phyloP scores from a whole-genome alignment of 2,329 filamentous ascomycete species.

The Apiospora kogelbergensis region DNA sequence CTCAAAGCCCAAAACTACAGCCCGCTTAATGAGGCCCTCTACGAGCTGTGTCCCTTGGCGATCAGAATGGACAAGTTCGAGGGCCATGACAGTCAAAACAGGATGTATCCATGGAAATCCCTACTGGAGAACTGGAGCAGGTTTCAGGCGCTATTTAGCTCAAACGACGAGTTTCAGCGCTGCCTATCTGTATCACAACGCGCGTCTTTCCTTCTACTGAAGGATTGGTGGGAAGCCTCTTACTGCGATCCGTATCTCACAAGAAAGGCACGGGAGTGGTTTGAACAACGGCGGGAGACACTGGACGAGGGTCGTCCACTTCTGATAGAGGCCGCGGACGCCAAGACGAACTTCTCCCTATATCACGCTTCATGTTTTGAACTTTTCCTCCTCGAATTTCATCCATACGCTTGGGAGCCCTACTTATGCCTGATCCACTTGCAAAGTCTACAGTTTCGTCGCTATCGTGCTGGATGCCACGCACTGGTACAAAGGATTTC shows the following conservation, averaged over 20 bases:
- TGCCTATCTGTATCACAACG: background rate
- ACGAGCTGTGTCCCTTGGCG: background rate
- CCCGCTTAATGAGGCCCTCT: background rate
- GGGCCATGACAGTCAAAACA: background rate
- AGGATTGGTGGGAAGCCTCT: background rate
- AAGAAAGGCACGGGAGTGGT: background rate
- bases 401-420: background rate
- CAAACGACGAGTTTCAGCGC: background rate
- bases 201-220: background rate
- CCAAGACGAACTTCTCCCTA: background rate
- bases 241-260: background rate
- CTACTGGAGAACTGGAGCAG: background rate
- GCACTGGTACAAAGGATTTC: background rate
- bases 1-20: background rate
- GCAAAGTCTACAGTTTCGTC: background rate
- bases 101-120: background rate
- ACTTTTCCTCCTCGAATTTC: background rate
- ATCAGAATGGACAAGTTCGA: background rate
- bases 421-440: background rate
- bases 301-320: background rate
- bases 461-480: background rate
- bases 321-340: background rate
- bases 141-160: background rate
- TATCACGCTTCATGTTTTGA: background rate
- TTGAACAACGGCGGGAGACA: background rate